phyloP scores from a whole-genome alignment of 192 early-diverging fungal species.

The Podila clonocystis region DNA sequence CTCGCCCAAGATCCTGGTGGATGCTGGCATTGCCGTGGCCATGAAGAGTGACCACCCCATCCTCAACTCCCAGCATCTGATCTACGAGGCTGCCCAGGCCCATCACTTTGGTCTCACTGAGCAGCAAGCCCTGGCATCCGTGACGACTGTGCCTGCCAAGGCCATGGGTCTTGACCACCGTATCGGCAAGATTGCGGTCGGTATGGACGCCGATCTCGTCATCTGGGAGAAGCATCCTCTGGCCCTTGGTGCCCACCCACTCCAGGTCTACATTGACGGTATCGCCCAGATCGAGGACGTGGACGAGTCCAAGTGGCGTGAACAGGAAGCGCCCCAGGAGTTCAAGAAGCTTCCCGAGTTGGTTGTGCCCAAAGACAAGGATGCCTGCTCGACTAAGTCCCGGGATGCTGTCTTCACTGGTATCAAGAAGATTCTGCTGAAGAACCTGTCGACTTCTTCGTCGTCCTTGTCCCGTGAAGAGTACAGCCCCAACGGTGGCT shows the following conservation, averaged over 20 bases:
- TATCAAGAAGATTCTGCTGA: slow-evolving; percentile 16
- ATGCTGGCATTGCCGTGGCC: slow-evolving; percentile 75
- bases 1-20: slow-evolving; percentile 63
- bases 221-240: slow-evolving; percentile 80
- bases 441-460: neutral
- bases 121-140: slow-evolving; percentile 63
- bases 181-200: slow-evolving; percentile 66
- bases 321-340: slow-evolving; percentile 4
- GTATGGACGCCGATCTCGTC: slow-evolving; percentile 83
- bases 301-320: slow-evolving; percentile 3
- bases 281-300: slow-evolving; percentile 51
- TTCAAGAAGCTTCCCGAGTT: slow-evolving; percentile 11
- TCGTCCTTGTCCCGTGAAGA: slow-evolving; percentile 2
- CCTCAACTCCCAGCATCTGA: slow-evolving; percentile 71
- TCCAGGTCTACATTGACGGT: slow-evolving; percentile 81
- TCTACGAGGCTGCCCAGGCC: slow-evolving; percentile 77
- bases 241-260: slow-evolving; percentile 70
- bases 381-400: slow-evolving; percentile 7
- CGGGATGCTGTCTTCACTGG: slow-evolving; percentile 7
- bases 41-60: slow-evolving; percentile 83
- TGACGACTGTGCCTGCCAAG: slow-evolving; percentile 76
- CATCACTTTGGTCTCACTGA: slow-evolving; percentile 72
- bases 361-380: neutral
- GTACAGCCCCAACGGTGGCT: neutral
- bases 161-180: slow-evolving; percentile 72